Percentiles rank a stretch among this genome's conserved stretches.
Conservation (phyloP, 495 filamentous ascomycete genomes). For the Oleoguttula mirabilis region DNA sequence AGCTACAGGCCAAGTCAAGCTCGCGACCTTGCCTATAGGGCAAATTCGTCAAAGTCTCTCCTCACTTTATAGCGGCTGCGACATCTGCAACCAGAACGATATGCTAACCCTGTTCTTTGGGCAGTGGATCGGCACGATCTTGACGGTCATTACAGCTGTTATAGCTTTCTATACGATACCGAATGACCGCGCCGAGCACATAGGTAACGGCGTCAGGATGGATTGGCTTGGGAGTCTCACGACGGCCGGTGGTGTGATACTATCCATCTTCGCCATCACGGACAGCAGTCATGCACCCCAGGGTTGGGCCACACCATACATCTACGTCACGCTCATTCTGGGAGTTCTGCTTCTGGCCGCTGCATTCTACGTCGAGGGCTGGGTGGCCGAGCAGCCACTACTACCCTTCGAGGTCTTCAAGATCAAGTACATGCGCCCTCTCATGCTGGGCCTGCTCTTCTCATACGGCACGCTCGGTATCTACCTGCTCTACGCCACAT, state of each 20-base stretch:
- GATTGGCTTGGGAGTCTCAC: conserved; percentile 57
- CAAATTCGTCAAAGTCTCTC: too few relatives aligned
- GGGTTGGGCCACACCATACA: conserved; percentile 64
- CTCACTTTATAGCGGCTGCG: too few relatives aligned
- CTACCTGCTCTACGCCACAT: conserved; percentile 60
- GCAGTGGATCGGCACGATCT: conserved; percentile 53
- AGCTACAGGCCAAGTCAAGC: too few relatives aligned
- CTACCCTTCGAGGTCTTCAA: conserved; percentile 64
- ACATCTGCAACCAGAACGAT: too few relatives aligned
- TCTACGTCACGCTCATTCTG: conserved; percentile 47
- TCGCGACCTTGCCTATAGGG: too few relatives aligned
- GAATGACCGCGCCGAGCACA: conserved; percentile 43
- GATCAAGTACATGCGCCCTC: conserved; percentile 58
- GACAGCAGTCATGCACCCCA: conserved; percentile 57
- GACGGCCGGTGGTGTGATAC: conserved; percentile 52
- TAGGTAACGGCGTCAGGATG: conserved; percentile 42
- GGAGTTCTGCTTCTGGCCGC: conserved; percentile 44
- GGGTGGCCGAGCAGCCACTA: conserved; percentile 59
- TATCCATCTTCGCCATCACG: conserved; percentile 70
- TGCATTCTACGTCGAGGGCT: conserved; percentile 64
- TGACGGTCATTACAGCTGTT: conserved; percentile 39
- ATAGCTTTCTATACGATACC: conserved; percentile 55
- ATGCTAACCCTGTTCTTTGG: too few relatives aligned
- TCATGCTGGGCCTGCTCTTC: conserved; percentile 57
- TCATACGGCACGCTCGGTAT: conserved; percentile 67